Evolutionary conservation across 345 rosid genomes (phyloP).

Genomic region (Gossypium mustelinum): DNA sequence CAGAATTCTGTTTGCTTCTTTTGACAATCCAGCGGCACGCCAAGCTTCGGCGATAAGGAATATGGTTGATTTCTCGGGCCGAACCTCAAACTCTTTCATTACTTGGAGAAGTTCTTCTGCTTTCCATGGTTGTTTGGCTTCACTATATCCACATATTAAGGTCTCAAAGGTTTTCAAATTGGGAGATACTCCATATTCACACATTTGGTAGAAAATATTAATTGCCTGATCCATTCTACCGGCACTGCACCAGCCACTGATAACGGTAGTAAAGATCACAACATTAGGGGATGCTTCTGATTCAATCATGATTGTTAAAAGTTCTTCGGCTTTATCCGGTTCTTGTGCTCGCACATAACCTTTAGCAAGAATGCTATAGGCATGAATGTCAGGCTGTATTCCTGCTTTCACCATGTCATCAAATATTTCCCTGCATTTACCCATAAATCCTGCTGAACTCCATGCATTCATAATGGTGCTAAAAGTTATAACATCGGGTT

Average conservation of each 20-base stretch:
- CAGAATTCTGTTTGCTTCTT: conserved; percentile 45
- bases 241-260: conserved; percentile 59
- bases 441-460: conserved; percentile 71
- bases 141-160: conserved; percentile 49
- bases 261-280: conserved; percentile 54
- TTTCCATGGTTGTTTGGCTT: conserved; percentile 62
- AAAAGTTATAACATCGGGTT: conserved; percentile 59
- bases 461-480: conserved; percentile 70
- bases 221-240: conserved; percentile 50
- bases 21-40: conserved; percentile 48
- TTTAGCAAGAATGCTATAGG: conserved; percentile 60
- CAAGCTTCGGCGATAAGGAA: conserved; percentile 49
- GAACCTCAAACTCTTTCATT: conserved; percentile 49
- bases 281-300: conserved; percentile 39
- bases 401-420: conserved; percentile 59
- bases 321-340: conserved; percentile 50
- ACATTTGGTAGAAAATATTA: conserved; percentile 46
- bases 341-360: conserved; percentile 58
- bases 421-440: conserved; percentile 52
- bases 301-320: conserved; percentile 39
- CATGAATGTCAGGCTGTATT: conserved; percentile 50
- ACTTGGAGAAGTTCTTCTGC: conserved; percentile 55
- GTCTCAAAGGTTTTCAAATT: conserved; percentile 59
- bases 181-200: conserved; percentile 47
- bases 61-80: conserved; percentile 48